Conservation (phyloP, 2,329 filamentous ascomycete species). For the Fusarium sp. region DNA sequence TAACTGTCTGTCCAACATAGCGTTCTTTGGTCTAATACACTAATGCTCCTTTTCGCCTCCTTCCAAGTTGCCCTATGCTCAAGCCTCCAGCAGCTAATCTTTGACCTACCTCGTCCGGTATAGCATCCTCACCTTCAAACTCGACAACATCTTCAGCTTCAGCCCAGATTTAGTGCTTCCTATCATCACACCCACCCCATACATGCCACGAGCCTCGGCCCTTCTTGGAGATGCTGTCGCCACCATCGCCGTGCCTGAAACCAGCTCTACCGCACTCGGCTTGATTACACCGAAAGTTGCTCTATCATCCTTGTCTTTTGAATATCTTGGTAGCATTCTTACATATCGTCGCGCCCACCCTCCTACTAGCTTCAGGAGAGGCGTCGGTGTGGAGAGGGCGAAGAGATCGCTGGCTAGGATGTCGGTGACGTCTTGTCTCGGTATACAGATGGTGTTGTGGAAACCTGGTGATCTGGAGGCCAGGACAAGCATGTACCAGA, state of each 20-base stretch:
- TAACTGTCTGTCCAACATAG: not conserved
- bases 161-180: slow-evolving; percentile 1
- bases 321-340: slow-evolving; percentile 13
- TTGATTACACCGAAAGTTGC: slow-evolving; percentile 16
- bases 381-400: slow-evolving; percentile 3
- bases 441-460: not conserved
- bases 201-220: slow-evolving; percentile 8
- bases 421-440: not conserved
- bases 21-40: not conserved
- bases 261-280: slow-evolving; percentile 13
- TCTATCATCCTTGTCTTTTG: slow-evolving; percentile 13
- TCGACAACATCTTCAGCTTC: slow-evolving; percentile 11
- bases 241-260: slow-evolving; percentile 21
- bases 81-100: not conserved
- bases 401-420: slow-evolving; percentile 9
- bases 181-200: slow-evolving; percentile 5
- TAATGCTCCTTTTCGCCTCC: not conserved
- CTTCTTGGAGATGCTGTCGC: not conserved
- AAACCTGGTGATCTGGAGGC: not conserved
- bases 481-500: slow-evolving; percentile 5
- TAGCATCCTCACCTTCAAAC: slow-evolving; percentile 22
- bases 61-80: not conserved
- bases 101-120: slow-evolving; percentile 26
- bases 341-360: slow-evolving; percentile 22
- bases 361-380: slow-evolving; percentile 24